These are phyloP conservation scores for Boletus rex-veris DNA, from an alignment of 768 basidiomycete genomes.

Conservation along the genomic window DNA sequence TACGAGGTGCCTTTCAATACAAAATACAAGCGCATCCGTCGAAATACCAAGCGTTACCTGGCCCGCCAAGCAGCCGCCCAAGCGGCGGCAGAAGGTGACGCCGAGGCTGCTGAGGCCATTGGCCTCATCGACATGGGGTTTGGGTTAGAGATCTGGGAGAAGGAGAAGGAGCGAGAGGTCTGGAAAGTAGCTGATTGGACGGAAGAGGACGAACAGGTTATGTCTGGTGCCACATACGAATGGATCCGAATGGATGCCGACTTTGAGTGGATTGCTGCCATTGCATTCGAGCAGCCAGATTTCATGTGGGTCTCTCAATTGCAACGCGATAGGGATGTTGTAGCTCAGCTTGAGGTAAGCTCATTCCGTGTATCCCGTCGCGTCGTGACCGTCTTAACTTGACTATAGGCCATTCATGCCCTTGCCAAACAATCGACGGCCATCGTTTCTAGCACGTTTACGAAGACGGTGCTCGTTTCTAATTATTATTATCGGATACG, in stretches of 20 bases:
- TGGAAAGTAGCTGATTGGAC: conserved; percentile 99
- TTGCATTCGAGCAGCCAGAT: conserved; percentile 92
- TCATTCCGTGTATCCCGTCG: not conserved
- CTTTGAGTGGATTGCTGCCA: conserved; percentile 96
- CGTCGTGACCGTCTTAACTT: conserved; percentile 9
- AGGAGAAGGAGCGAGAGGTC: conserved; percentile 84
- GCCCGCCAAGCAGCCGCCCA: conserved; percentile 91
- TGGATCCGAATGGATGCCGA: conserved; percentile 99
- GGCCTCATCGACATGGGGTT: conserved; percentile 94
- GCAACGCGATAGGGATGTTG: conserved; percentile 92
- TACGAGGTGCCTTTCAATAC: conserved; percentile 99
- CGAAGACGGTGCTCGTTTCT: conserved; percentile 89
- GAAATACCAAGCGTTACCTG: conserved; percentile 94
- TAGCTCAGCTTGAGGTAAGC: conserved; percentile 92
- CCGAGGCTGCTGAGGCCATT: conserved; percentile 89
- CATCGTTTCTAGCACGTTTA: conserved; percentile 86
- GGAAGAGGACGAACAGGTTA: conserved; percentile 89
- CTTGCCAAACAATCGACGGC: conserved; percentile 76
- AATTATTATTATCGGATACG: conserved; percentile 97
- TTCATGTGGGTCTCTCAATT: conserved; percentile 99
- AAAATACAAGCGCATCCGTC: conserved; percentile 93
- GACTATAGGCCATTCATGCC: conserved; percentile 83
- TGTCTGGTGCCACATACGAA: conserved; percentile 96
- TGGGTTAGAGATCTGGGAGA: conserved; percentile 93
- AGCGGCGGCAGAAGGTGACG: conserved; percentile 88